Percentiles rank a stretch among this genome's conserved stretches.
phyloP scores from a whole-genome alignment of 1,139 yeast genomes.

The Pneumocystis sp. region DNA sequence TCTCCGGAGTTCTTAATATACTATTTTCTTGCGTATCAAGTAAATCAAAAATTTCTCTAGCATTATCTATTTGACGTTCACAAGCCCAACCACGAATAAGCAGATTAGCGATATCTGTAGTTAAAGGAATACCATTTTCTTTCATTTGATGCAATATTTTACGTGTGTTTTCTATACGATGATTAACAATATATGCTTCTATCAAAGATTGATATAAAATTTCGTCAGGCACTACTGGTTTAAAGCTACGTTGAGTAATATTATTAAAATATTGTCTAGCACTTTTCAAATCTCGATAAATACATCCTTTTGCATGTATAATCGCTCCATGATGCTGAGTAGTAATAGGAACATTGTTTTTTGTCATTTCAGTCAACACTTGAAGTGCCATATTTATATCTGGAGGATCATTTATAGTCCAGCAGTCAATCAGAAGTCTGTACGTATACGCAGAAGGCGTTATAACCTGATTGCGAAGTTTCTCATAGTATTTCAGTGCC shows the following conservation, averaged over 20 bases:
- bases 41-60: constrained; percentile 24
- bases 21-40: constrained; percentile 19
- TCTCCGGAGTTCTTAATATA: constrained; percentile 20
- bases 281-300: constrained; percentile 21
- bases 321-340: constrained; percentile 29
- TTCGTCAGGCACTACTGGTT: constrained; percentile 24
- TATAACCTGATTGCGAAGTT: constrained; percentile 20
- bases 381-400: constrained; percentile 26
- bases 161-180: constrained; percentile 21
- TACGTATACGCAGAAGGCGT: constrained; percentile 28
- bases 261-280: constrained; percentile 25
- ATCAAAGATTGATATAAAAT: constrained; percentile 28
- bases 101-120: constrained; percentile 26
- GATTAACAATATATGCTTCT: constrained; percentile 27
- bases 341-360: constrained; percentile 19
- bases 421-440: constrained; percentile 28
- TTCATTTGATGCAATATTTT: constrained; percentile 26
- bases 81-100: constrained; percentile 28
- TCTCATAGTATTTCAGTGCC: constrained; percentile 24
- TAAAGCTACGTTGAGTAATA: background rate
- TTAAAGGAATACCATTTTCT: constrained; percentile 22
- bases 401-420: constrained; percentile 23
- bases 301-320: constrained; percentile 29
- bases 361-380: constrained; percentile 20
- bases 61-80: constrained; percentile 19